Conservation (phyloP, 257 asterid genomes). For the Solanum rostratum region DNA sequence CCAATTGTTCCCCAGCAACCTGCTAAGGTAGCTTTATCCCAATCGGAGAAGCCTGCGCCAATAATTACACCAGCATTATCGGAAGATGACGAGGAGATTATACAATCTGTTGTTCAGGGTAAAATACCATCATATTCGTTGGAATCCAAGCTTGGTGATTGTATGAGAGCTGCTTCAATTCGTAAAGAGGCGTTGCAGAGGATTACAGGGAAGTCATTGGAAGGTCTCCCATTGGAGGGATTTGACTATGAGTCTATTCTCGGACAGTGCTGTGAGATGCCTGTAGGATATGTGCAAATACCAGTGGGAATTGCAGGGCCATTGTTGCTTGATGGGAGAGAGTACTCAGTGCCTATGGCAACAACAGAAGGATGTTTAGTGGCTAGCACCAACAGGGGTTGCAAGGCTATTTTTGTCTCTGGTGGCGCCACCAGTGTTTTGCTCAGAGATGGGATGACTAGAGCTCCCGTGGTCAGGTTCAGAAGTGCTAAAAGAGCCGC, state of each 20-base stretch:
- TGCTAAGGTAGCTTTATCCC: background rate
- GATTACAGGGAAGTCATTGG: slow-evolving; percentile 35
- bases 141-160: slow-evolving; percentile 43
- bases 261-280: slow-evolving; percentile 69
- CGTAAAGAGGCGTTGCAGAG: slow-evolving; percentile 46
- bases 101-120: slow-evolving; percentile 26
- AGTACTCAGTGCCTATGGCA: slow-evolving; percentile 50
- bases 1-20: slow-evolving; percentile 10
- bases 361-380: slow-evolving; percentile 55
- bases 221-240: slow-evolving; percentile 46
- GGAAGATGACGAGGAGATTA: slow-evolving; percentile 31
- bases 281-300: slow-evolving; percentile 50
- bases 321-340: slow-evolving; percentile 41
- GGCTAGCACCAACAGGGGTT: slow-evolving; percentile 59
- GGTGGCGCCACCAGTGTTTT: slow-evolving; percentile 40
- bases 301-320: slow-evolving; percentile 64
- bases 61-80: slow-evolving; percentile 6
- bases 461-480: slow-evolving; percentile 55
- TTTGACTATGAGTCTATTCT: slow-evolving; percentile 42
- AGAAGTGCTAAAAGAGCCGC: slow-evolving; percentile 38
- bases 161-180: slow-evolving; percentile 32
- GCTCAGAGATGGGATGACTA: slow-evolving; percentile 44
- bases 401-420: slow-evolving; percentile 37
- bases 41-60: slow-evolving; percentile 4
- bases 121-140: slow-evolving; percentile 34